Conservation (phyloP, 139 green algal species). For the Chlamydomonas sp. region DNA sequence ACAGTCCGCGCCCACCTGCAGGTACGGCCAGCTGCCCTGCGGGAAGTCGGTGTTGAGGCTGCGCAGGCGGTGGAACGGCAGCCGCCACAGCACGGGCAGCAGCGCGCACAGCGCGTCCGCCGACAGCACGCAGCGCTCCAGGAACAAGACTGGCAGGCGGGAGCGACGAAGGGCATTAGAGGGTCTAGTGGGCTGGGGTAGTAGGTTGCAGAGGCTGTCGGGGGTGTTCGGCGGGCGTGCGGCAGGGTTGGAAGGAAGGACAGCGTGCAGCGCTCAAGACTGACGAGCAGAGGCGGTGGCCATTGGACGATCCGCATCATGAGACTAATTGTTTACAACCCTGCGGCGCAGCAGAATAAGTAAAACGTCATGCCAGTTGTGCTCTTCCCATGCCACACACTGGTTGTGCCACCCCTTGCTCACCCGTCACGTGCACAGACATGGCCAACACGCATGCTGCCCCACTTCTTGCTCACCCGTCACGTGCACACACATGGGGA, state of each 20-base stretch:
- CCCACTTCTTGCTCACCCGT: background rate
- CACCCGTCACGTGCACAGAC: too few relatives aligned
- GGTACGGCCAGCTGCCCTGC: background rate
- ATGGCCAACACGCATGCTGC: background rate
- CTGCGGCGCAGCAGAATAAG: too few relatives aligned
- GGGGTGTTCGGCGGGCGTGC: background rate
- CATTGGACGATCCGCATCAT: too few relatives aligned
- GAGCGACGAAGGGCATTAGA: too few relatives aligned
- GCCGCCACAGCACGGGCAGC: constrained; percentile 15
- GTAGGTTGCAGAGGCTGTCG: background rate
- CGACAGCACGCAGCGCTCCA: constrained; percentile 30
- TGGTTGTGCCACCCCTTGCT: too few relatives aligned
- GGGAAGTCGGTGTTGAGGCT: constrained; percentile 35
- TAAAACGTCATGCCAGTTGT: too few relatives aligned
- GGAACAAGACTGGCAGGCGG: background rate
- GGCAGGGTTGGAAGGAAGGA: background rate
- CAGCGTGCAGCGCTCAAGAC: too few relatives aligned
- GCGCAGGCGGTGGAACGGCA: background rate
- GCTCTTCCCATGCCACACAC: too few relatives aligned
- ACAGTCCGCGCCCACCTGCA: constrained; percentile 5
- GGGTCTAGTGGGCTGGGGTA: background rate
- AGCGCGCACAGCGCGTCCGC: background rate
- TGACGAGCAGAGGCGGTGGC: too few relatives aligned
- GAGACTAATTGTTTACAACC: too few relatives aligned
- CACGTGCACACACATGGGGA: constrained; percentile 11